phyloP scores from a whole-genome alignment of 1,284 basidiomycete genomes.

The Clitocybe nebularis region DNA sequence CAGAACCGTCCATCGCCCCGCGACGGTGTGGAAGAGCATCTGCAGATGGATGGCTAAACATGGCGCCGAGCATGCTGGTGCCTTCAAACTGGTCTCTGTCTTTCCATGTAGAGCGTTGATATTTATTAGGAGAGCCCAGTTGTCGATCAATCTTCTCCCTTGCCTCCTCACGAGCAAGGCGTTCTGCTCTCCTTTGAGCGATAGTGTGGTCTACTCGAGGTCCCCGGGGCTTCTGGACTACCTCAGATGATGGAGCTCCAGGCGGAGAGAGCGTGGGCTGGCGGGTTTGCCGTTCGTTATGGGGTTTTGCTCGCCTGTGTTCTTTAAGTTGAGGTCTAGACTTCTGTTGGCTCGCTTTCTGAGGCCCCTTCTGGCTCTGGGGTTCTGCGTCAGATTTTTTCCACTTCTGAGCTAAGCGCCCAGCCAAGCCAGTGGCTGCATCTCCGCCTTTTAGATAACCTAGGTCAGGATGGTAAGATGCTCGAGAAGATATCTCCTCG shows the following conservation, averaged over 20 bases:
- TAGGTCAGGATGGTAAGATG: slow-evolving; percentile 17
- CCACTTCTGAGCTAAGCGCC: slow-evolving; percentile 12
- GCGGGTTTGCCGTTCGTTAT: too few species aligned
- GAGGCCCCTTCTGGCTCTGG: too few species aligned
- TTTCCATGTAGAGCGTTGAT: background rate
- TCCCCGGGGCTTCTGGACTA: background rate
- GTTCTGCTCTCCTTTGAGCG: slow-evolving; percentile 14
- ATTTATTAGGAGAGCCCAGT: background rate
- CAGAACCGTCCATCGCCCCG: background rate
- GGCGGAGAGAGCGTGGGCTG: too few species aligned
- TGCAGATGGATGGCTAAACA: too few species aligned
- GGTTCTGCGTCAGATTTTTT: background rate
- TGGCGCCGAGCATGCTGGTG: background rate
- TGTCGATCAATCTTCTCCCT: background rate
- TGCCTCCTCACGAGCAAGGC: slow-evolving; percentile 11
- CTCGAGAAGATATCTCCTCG: slow-evolving; percentile 15
- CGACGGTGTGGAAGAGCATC: too few species aligned
- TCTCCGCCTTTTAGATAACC: slow-evolving; percentile 14
- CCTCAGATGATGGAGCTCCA: background rate
- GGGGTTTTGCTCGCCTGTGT: too few species aligned
- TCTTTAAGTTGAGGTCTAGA: too few species aligned
- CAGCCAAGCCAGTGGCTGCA: slow-evolving; percentile 13
- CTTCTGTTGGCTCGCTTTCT: background rate
- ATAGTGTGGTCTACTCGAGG: slow-evolving; percentile 10
- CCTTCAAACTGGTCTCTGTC: slow-evolving; percentile 1